phyloP scores from a whole-genome alignment of 768 basidiomycete genomes.

The Russula dissimulans region DNA sequence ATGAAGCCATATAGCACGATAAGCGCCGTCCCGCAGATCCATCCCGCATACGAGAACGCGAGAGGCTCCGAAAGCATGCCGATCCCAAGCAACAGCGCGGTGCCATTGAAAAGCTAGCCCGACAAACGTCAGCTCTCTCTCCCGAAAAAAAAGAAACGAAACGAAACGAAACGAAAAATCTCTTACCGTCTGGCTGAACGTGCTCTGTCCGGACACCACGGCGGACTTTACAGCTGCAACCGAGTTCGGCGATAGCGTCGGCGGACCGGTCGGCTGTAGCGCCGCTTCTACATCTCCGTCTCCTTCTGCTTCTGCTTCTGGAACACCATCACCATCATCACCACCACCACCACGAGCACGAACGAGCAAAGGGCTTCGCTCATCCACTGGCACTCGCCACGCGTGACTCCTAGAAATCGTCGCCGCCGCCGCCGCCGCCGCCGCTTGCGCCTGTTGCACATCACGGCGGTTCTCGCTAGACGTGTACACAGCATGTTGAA shows the following conservation, averaged over 20 bases:
- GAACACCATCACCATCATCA: too few relatives aligned
- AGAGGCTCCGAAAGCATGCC: conserved; percentile 86
- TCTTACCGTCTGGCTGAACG: conserved; percentile 22
- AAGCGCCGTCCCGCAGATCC: conserved; percentile 68
- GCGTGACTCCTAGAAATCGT: background rate
- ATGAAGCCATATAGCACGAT: conserved; percentile 69
- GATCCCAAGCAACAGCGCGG: conserved; percentile 78
- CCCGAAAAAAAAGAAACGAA: too few relatives aligned
- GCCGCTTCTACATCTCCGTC: background rate
- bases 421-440: background rate
- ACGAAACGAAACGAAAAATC: background rate
- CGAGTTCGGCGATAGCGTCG: background rate
- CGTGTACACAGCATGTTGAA: background rate
- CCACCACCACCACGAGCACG: background rate
- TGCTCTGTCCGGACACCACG: conserved; percentile 15
- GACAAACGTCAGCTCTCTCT: background rate
- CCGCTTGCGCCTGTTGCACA: background rate
- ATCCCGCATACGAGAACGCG: conserved; percentile 87
- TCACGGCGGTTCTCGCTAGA: background rate
- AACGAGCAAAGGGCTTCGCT: conserved; percentile 9
- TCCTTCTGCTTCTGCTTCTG: too few relatives aligned
- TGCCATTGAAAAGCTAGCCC: conserved; percentile 75
- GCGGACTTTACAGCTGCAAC: too few relatives aligned
- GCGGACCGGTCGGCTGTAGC: background rate
- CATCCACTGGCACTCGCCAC: background rate